These are phyloP conservation scores for Zygosaccharomyces pseudobailii DNA, from an alignment of 1,139 yeast species.

Conservation along the genomic window DNA sequence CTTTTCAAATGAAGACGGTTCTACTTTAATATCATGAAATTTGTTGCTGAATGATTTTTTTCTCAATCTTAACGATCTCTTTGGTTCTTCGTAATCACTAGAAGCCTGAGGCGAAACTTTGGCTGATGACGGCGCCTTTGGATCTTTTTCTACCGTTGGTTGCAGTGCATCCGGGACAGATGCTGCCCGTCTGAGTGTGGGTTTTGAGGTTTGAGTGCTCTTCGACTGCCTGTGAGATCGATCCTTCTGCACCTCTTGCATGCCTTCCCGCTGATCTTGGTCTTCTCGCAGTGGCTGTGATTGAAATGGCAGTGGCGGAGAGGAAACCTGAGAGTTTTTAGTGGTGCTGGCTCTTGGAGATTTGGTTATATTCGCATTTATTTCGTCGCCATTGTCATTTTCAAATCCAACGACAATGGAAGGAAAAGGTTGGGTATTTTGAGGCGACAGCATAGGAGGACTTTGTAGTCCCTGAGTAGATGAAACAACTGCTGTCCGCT, in stretches of 20 bases:
- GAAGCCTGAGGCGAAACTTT: constrained; percentile 3
- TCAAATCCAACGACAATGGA: constrained; percentile 24
- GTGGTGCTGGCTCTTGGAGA: constrained; percentile 1
- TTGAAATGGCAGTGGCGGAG: constrained; percentile 1
- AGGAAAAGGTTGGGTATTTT: constrained; percentile 22
- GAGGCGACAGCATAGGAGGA: constrained; percentile 9
- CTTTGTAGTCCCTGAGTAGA: constrained; percentile 6
- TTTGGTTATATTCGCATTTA: not conserved
- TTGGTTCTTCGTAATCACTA: constrained; percentile 23
- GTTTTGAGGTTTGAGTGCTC: constrained; percentile 13
- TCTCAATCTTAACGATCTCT: constrained; percentile 43
- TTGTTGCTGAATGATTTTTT: constrained; percentile 53
- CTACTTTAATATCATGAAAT: constrained; percentile 72
- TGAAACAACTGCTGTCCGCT: constrained; percentile 2
- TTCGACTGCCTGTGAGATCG: constrained; percentile 2
- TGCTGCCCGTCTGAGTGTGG: constrained; percentile 23
- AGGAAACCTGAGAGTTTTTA: not conserved
- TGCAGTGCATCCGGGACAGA: constrained; percentile 26
- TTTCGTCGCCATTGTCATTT: constrained; percentile 10
- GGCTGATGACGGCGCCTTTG: constrained; percentile 3
- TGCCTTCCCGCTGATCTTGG: constrained; percentile 13
- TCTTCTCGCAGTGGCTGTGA: constrained; percentile 21
- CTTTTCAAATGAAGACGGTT: constrained; percentile 84
- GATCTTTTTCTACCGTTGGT: not conserved
- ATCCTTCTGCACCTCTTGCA: constrained; percentile 4